Evolutionary conservation across 2,329 filamentous ascomycete genomes (phyloP).

Genomic region (Torrubiellomyces zombiae): DNA sequence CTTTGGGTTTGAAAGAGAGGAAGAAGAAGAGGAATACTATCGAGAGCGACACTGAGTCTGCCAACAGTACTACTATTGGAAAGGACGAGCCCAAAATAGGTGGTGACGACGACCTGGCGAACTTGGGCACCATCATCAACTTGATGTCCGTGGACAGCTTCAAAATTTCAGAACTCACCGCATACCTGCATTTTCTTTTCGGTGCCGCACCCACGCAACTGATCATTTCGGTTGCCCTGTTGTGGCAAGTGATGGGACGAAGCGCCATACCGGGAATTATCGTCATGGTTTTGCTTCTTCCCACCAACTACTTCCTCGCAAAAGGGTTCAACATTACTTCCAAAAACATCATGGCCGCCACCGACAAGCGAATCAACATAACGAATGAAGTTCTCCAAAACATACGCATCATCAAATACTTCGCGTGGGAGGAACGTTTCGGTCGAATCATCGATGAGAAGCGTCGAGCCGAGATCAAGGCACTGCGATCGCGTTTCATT

Average conservation of each 20-base stretch:
- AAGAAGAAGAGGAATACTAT: conserved; percentile 25
- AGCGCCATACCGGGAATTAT: conserved; percentile 88
- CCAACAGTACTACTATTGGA: conserved; percentile 17
- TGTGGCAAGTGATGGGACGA: conserved; percentile 80
- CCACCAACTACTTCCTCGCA: conserved; percentile 79
- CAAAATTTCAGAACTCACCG: conserved; percentile 89
- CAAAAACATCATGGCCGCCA: conserved; percentile 80
- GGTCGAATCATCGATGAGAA: conserved; percentile 78
- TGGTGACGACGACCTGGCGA: conserved; percentile 55
- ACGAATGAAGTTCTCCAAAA: conserved; percentile 97
- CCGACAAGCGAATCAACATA: conserved; percentile 87
- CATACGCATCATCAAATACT: conserved; percentile 98
- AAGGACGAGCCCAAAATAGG: conserved; percentile 18
- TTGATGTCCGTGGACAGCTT: conserved; percentile 99
- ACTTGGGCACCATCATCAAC: conserved; percentile 96
- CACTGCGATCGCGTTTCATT: conserved; percentile 68
- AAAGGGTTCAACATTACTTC: conserved; percentile 73
- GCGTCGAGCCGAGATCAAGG: conserved; percentile 58
- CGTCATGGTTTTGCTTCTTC: conserved; percentile 77
- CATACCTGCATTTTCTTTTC: conserved; percentile 92
- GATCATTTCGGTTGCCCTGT: conserved; percentile 58
- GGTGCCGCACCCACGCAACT: conserved; percentile 83
- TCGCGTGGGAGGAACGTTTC: conserved; percentile 94
- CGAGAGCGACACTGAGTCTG: conserved; percentile 16
- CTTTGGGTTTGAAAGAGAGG: conserved; percentile 46